Evolutionary conservation across 2,329 filamentous ascomycete genomes (phyloP).

Genomic region (Sarocladium strictum): DNA sequence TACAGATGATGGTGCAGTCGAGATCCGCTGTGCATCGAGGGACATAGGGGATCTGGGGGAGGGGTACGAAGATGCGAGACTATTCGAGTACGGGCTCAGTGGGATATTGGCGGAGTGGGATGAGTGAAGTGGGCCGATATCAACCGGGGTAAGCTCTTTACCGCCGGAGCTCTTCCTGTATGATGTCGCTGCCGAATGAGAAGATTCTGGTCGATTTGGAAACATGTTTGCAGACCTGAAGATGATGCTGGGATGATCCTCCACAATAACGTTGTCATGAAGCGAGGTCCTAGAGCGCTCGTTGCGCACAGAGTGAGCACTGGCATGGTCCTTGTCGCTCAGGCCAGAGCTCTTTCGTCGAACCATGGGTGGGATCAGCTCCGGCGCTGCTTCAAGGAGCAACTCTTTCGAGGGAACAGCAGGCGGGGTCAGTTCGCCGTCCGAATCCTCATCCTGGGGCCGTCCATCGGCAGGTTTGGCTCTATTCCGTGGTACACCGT

Average conservation of each 20-base stretch:
- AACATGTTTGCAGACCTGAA: slow-evolving; percentile 32
- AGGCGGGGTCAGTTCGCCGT: slow-evolving; percentile 30
- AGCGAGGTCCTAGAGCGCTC: slow-evolving; percentile 45
- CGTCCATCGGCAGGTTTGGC: slow-evolving; percentile 26
- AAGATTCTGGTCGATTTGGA: slow-evolving; percentile 24
- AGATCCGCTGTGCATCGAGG: slow-evolving; percentile 66
- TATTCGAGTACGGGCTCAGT: slow-evolving; percentile 60
- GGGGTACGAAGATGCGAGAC: slow-evolving; percentile 59
- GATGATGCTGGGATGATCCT: slow-evolving; percentile 37
- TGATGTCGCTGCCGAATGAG: slow-evolving; percentile 39
- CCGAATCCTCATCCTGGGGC: slow-evolving; percentile 45
- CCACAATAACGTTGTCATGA: slow-evolving; percentile 45
- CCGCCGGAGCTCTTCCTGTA: slow-evolving; percentile 33
- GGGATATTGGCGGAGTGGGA: slow-evolving; percentile 40
- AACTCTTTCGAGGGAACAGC: slow-evolving; percentile 18
- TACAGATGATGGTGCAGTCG: slow-evolving; percentile 68
- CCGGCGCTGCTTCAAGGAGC: slow-evolving; percentile 16
- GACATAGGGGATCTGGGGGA: slow-evolving; percentile 65
- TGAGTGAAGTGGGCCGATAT: slow-evolving; percentile 40
- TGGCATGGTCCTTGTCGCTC: slow-evolving; percentile 29
- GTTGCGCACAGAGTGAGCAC: slow-evolving; percentile 31
- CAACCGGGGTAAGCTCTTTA: slow-evolving; percentile 44
- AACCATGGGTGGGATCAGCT: slow-evolving; percentile 19
- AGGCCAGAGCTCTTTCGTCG: slow-evolving; percentile 41
- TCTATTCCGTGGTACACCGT: slow-evolving; percentile 38